These are phyloP conservation scores for Myriosclerotinia curreyana DNA, from an alignment of 2,329 filamentous ascomycete species.

Conservation along the genomic window DNA sequence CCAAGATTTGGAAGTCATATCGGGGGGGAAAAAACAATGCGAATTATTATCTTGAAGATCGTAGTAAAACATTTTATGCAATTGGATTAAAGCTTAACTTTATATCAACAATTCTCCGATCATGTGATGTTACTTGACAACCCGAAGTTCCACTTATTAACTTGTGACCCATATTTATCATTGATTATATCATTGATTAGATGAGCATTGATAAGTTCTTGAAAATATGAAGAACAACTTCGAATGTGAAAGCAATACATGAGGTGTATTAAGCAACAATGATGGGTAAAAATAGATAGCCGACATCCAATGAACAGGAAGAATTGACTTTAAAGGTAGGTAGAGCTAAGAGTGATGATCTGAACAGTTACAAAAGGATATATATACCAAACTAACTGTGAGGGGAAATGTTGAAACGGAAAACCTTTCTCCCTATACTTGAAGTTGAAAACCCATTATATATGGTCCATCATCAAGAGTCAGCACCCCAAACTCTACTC, in stretches of 20 bases:
- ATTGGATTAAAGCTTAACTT: background rate
- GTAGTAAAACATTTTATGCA: background rate
- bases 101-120: background rate
- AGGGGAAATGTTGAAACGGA: no score
- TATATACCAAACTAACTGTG: no score
- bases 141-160: background rate
- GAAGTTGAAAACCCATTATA: no score
- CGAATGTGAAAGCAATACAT: background rate
- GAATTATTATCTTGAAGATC: background rate
- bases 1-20: constrained; percentile 11
- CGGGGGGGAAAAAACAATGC: background rate
- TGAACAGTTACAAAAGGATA: no score
- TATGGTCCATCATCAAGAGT: constrained; percentile 22
- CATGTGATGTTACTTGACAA: background rate
- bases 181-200: constrained; percentile 10
- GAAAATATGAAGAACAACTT: background rate
- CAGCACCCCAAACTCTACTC: constrained; percentile 32
- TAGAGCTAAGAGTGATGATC: no score
- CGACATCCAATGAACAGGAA: no score
- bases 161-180: constrained; percentile 3
- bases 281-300: no score
- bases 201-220: constrained; percentile 12
- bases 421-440: no score
- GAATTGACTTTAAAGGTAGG: no score
- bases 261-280: no score